Evolutionary conservation across 1,284 basidiomycete genomes (phyloP).

Genomic region (Irpex sp.): DNA sequence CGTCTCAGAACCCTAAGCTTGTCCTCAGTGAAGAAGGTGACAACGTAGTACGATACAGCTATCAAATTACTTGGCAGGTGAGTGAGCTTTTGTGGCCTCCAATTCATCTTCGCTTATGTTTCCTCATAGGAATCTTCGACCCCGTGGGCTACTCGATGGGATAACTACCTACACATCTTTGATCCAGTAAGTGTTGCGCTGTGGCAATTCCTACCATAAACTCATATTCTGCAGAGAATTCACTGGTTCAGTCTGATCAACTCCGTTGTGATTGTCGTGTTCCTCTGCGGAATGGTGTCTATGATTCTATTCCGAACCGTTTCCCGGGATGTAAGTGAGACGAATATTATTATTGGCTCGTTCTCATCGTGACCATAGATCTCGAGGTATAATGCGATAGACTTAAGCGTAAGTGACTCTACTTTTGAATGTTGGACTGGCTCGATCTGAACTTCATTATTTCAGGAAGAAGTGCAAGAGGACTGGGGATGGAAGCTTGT

Average conservation of each 20-base stretch:
- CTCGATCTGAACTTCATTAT: conserved; percentile 1
- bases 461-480: conserved; percentile 92
- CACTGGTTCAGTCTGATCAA: conserved; percentile 96
- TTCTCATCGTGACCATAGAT: conserved; percentile 53
- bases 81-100: conserved; percentile 21
- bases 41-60: conserved; percentile 85
- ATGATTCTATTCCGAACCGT: conserved; percentile 89
- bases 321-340: conserved; percentile 75
- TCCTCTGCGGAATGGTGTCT: conserved; percentile 91
- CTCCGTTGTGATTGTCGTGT: conserved; percentile 86
- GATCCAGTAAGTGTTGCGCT: conserved; percentile 42
- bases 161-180: conserved; percentile 86
- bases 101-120: not conserved
- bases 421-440: conserved; percentile 6
- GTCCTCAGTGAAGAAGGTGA: conserved; percentile 58
- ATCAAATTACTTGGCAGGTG: conserved; percentile 85
- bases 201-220: not conserved
- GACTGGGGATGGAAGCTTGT: conserved; percentile 99
- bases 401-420: conserved; percentile 65
- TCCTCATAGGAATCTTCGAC: conserved; percentile 68
- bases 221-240: conserved; percentile 40
- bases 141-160: conserved; percentile 95
- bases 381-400: conserved; percentile 93
- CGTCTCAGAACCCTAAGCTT: conserved; percentile 37
- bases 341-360: conserved; percentile 33